phyloP scores from a whole-genome alignment of 345 rosid genomes.

The Populus nigra region DNA sequence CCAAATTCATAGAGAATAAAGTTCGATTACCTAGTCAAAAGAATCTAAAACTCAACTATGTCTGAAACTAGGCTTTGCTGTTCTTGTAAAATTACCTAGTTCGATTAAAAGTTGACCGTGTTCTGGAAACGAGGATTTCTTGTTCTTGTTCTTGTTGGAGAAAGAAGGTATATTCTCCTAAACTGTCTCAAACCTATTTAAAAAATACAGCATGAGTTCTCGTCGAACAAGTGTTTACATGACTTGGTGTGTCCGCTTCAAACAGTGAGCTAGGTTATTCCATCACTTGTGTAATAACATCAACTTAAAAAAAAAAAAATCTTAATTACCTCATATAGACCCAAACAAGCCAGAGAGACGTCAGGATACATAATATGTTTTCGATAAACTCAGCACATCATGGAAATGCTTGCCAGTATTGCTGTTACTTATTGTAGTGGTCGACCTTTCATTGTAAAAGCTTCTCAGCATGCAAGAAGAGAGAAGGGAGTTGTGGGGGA shows the following conservation, averaged over 20 bases:
- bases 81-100: neutral
- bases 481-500: too few relatives aligned
- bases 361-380: neutral
- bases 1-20: too few relatives aligned
- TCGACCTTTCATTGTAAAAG: neutral
- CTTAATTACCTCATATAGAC: neutral
- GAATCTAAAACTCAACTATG: too few relatives aligned
- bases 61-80: neutral
- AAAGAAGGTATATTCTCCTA: neutral
- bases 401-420: too few relatives aligned
- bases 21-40: too few relatives aligned
- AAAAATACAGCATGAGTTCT: neutral
- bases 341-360: neutral
- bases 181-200: neutral
- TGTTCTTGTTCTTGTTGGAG: too few relatives aligned
- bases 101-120: too few relatives aligned
- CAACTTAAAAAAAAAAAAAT: neutral
- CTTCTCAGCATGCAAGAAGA: neutral
- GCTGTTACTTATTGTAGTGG: neutral
- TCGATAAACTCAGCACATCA: neutral
- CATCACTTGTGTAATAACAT: neutral
- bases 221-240: neutral
- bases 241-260: neutral
- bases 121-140: too few relatives aligned
- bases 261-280: neutral